Evolutionary conservation across 129 eudicot species (phyloP).

Genomic region (Gnaphalium uliginosum): DNA sequence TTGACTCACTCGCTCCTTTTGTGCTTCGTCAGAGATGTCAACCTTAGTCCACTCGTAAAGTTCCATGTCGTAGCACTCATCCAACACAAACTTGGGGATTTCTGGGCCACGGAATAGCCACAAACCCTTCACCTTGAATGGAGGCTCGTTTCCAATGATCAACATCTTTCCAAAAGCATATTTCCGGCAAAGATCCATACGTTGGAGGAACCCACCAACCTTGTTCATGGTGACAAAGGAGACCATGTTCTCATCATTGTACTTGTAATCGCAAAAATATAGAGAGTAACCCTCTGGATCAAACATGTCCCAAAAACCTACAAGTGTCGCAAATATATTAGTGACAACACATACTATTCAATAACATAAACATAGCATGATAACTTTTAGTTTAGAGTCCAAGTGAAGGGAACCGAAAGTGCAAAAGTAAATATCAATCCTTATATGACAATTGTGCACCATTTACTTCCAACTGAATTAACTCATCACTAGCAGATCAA

Average conservation of each 20-base stretch:
- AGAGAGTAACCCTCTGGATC: conserved; percentile 98
- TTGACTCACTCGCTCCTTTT: conserved; percentile 74
- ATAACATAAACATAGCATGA: too few species aligned
- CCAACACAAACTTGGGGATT: conserved; percentile 73
- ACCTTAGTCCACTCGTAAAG: conserved; percentile 78
- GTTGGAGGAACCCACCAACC: conserved; percentile 88
- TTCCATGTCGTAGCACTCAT: conserved; percentile 84
- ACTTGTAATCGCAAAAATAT: conserved; percentile 93
- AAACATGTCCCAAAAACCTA: conserved; percentile 99
- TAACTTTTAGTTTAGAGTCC: too few species aligned
- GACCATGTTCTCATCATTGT: conserved; percentile 85
- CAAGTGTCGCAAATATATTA: background rate
- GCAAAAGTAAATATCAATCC: too few species aligned
- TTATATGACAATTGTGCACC: background rate
- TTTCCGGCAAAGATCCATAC: conserved; percentile 95
- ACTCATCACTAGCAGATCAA: too few species aligned
- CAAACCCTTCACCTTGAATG: conserved; percentile 79
- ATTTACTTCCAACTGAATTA: background rate
- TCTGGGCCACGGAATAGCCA: conserved; percentile 87
- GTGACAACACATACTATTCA: too few species aligned
- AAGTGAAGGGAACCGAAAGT: too few species aligned
- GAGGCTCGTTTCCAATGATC: conserved; percentile 67
- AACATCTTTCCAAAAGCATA: conserved; percentile 97
- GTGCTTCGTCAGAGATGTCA: conserved; percentile 65
- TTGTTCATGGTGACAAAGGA: conserved; percentile 93